These are phyloP conservation scores for Knufia petricola DNA, from an alignment of 2,329 filamentous ascomycete species.

Conservation along the genomic window DNA sequence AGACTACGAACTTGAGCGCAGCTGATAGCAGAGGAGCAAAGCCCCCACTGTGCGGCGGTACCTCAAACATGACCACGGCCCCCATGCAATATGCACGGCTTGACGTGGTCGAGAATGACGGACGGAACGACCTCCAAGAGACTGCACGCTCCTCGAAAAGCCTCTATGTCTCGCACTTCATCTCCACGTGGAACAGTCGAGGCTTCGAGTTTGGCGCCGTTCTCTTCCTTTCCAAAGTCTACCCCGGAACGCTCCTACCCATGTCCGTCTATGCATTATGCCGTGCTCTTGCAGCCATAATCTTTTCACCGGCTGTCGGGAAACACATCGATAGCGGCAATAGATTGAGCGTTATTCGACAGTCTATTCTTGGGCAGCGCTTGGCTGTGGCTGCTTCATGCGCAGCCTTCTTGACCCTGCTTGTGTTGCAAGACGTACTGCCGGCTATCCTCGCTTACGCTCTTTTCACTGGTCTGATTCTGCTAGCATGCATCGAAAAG, in stretches of 20 bases:
- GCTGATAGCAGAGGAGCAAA: too few relatives aligned
- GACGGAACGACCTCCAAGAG: neutral
- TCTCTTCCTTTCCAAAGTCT: constrained; percentile 48
- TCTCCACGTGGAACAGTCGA: constrained; percentile 57
- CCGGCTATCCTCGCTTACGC: constrained; percentile 4
- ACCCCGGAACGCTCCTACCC: constrained; percentile 51
- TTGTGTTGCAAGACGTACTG: constrained; percentile 8
- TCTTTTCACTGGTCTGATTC: constrained; percentile 26
- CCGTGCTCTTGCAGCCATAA: constrained; percentile 48
- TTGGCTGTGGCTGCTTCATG: constrained; percentile 41
- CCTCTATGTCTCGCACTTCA: constrained; percentile 51
- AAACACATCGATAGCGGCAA: constrained; percentile 47
- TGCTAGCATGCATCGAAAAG: constrained; percentile 61
- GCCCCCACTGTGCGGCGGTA: neutral
- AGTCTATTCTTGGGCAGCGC: constrained; percentile 38
- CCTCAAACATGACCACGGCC: neutral
- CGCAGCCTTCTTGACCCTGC: constrained; percentile 34
- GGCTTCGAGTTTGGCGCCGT: constrained; percentile 56
- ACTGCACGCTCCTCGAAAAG: neutral
- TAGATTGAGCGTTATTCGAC: constrained; percentile 42
- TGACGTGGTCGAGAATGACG: neutral
- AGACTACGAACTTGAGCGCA: too few relatives aligned
- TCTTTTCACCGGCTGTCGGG: constrained; percentile 52
- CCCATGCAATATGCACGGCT: neutral
- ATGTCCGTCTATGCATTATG: constrained; percentile 60